Evolutionary conservation across 2,329 filamentous ascomycete species (phyloP).

Genomic region (Trichoderma cornu-damae): DNA sequence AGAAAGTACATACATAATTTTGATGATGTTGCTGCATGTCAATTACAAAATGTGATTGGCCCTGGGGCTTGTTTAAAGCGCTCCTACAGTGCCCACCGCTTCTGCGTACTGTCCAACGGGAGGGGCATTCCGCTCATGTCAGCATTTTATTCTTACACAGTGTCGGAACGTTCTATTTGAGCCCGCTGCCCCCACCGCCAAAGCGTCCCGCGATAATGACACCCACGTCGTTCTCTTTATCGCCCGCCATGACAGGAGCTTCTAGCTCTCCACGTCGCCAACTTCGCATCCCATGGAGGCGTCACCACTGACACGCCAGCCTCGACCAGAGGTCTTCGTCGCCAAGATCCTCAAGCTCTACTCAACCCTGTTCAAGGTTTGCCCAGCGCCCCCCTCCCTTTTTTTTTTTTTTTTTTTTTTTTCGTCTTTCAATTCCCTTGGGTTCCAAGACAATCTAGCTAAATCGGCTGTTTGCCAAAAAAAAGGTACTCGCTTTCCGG

Average conservation of each 20-base stretch:
- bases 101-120: not conserved
- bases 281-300: conserved; percentile 59
- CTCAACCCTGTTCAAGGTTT: conserved; percentile 72
- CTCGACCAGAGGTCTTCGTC: conserved; percentile 82
- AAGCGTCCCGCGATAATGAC: conserved; percentile 15
- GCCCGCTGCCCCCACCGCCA: not conserved
- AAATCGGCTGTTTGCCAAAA: conserved; percentile 12
- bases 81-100: not conserved
- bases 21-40: not conserved
- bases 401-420: too few relatives aligned
- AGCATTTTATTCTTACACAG: not conserved
- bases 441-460: conserved; percentile 18
- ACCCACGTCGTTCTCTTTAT: conserved; percentile 16
- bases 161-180: not conserved
- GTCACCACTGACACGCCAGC: conserved; percentile 90
- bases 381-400: too few relatives aligned
- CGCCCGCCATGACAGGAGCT: conserved; percentile 14
- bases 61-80: not conserved
- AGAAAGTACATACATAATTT: too few relatives aligned
- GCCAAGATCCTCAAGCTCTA: conserved; percentile 93
- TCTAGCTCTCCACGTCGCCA: conserved; percentile 5
- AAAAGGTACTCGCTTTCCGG: conserved; percentile 28
- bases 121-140: too few relatives aligned
- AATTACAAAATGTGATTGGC: conserved; percentile 7
- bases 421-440: too few relatives aligned